Evolutionary conservation across 148 eudicot species (phyloP).

Genomic region (Amaranthus cruentus): DNA sequence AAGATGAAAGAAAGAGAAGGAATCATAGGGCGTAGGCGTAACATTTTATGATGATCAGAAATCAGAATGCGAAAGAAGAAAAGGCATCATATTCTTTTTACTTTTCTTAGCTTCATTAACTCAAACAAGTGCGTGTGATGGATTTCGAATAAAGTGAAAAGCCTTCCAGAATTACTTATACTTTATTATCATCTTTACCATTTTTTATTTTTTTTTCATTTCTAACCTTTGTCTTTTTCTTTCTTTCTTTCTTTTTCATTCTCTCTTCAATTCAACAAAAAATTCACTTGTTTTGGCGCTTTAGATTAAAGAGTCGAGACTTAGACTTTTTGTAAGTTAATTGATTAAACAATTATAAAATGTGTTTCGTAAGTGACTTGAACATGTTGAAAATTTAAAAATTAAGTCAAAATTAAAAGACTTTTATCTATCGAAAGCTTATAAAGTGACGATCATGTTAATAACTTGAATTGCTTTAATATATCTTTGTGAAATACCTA

Average conservation of each 20-base stretch:
- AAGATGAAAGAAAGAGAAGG: not conserved
- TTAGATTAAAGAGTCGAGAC: too few relatives aligned
- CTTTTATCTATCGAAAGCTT: too few relatives aligned
- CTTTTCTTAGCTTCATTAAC: constrained; percentile 15
- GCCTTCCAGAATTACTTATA: not conserved
- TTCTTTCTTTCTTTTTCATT: not conserved
- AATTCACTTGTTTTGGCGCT: too few relatives aligned
- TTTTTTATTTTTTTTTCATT: constrained; percentile 1
- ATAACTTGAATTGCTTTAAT: too few relatives aligned
- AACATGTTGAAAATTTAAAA: too few relatives aligned
- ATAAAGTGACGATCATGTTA: too few relatives aligned
- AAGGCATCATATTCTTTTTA: constrained; percentile 19
- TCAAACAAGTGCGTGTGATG: constrained; percentile 29
- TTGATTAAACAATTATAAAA: too few relatives aligned
- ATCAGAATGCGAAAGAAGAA: constrained; percentile 5
- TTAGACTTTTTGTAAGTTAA: too few relatives aligned
- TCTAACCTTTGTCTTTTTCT: constrained; percentile 15
- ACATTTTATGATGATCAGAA: constrained; percentile 15
- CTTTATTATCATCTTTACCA: constrained; percentile 17
- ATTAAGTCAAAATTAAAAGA: too few relatives aligned
- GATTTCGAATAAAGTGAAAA: constrained; percentile 32
- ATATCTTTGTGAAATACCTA: too few relatives aligned
- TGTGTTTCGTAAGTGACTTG: too few relatives aligned
- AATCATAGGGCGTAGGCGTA: not conserved
- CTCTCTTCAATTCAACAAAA: too few relatives aligned